Evolutionary conservation across 768 basidiomycete genomes (phyloP), one percentile per base, ranked within the genome.

Genomic region (Pisolithus marmoratus): DNA sequence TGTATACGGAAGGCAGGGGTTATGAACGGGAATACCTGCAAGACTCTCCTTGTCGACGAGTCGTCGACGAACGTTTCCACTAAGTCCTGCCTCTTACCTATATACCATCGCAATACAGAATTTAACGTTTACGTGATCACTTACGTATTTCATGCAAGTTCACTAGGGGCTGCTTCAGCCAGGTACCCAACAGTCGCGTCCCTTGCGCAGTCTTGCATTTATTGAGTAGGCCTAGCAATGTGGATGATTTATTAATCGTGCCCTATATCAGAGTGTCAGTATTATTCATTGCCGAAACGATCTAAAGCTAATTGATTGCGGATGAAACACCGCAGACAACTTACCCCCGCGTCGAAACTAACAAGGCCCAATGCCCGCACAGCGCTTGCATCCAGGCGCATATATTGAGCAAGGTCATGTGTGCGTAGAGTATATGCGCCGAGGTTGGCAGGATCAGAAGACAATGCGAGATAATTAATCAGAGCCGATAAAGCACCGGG

Each of bases 141-240:
- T 56, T 52, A 90, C 93, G 76, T 54, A 98, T 98, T 63, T 94
- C 90, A 57, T 98, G 94, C 36, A 91, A 67, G 66, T 96, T 97
- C 27, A 97, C 82, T 24, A 98, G 72, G 5, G 96, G 96, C 65
- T 98, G 96, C 63, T 96, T 97, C 38, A 99, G 72, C 95, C 95
- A 98, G 45, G 84, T 85, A 0, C 85, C 89, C 3, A 99, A 75
- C 38, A 96, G 66, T 50, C 96, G 74, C 14, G 89, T 84, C 0
- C 96, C 96, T 64, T 99, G 96, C 0, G 90, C 83, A 0, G 96
- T 98, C 71, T 96, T 96, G 74, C 95, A 96, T 60, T 89, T 90
- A 66, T 98, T 96, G 52, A 99, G 70, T 8, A 96, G 72, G 1
- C 94, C 94, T 49, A 94, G 83, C 5, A 99, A 67, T 4, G 91